Base-by-base conservation (phyloP, 2,329 filamentous ascomycete species). In the Monosporascus cannonballus region DNA sequence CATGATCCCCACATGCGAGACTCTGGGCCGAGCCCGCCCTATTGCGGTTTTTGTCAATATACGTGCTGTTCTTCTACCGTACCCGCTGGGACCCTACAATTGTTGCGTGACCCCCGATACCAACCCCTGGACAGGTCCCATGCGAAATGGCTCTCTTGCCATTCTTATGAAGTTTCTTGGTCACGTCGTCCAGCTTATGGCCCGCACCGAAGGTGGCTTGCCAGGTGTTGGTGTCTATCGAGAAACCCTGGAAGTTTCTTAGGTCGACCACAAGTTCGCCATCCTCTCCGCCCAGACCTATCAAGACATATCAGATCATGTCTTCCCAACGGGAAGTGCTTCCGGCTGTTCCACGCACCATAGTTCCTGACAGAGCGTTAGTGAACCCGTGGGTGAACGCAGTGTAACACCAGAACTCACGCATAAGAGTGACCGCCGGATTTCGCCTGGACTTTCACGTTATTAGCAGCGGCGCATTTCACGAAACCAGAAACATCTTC, bases 391-490 rank as follows among this genome's bases (percentile, higher is more conserved):
- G 37, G 30, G 30, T 48, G 15, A 38, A 41, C 30, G 22, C 14
- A 30, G 24, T 18, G 20, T 27, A 25, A 25, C n/a, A 18, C 9
- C 8, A 17, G 15, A 2, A 55, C 75, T 59, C 64, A 79, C 77
- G 73, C 83, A 56, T 84, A 87, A 0, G 81, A 86, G 60, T 87
- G 84, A 0, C 84, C 84, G 4, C 84, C 84, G 2, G 81, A 83
- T 57, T 76, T 80, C 22, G 84, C 78, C 61, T 86, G 82, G 0
- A 86, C 80, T 57, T 79, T 78, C 50, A 80, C 66, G 6, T 69
- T 69, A 53, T 72, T 69, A 24, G 74, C 56, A 2, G 64, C 70
- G 5, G 83, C 84, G 61, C 83, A 86, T 49, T 77, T 75, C 39
- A 87, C 74, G 15, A 81, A 77, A 20, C 69, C 75, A 1, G 81